A percentile compares a stretch with the other conserved stretches of the same genome.
phyloP scores from a whole-genome alignment of 306 rosid species.

The Myrica gale region DNA sequence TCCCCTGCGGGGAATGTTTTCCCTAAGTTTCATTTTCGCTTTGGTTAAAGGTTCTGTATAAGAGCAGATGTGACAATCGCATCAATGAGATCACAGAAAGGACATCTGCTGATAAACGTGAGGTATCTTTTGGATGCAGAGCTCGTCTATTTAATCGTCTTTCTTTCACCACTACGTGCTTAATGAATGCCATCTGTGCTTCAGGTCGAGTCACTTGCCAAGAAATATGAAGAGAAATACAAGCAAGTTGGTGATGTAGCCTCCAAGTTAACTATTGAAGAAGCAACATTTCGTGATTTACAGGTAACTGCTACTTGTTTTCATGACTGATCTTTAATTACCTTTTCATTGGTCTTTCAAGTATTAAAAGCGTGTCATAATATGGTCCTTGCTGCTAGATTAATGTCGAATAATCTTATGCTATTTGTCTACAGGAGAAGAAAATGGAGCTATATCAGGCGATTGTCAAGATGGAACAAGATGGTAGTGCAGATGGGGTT shows the following conservation, averaged over 20 bases:
- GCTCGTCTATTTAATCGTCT: constrained; percentile 23
- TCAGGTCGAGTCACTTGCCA: constrained; percentile 76
- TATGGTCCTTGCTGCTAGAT: constrained; percentile 14
- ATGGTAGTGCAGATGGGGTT: constrained; percentile 51
- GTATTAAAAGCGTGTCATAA: constrained; percentile 15
- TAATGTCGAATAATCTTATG: constrained; percentile 22
- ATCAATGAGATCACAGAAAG: constrained; percentile 87
- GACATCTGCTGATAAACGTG: constrained; percentile 68
- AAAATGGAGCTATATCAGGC: constrained; percentile 89
- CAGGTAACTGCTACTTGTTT: constrained; percentile 50
- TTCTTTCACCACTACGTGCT: constrained; percentile 25
- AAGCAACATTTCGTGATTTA: constrained; percentile 86
- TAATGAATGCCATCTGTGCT: constrained; percentile 19
- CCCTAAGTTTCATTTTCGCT: constrained; percentile 22
- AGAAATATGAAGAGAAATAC: constrained; percentile 90
- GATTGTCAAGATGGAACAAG: constrained; percentile 82
- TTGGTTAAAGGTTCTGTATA: constrained; percentile 74
- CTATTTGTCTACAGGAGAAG: constrained; percentile 55
- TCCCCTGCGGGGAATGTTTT: not conserved
- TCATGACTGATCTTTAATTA: constrained; percentile 9
- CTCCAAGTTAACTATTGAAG: constrained; percentile 87
- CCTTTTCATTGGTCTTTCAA: constrained; percentile 23
- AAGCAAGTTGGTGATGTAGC: constrained; percentile 90
- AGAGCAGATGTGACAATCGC: constrained; percentile 97
- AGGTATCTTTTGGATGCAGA: constrained; percentile 58